Percentiles rank a stretch among this genome's conserved stretches.
Evolutionary conservation across 768 basidiomycete species (phyloP).

Genomic region (Tylopilus rubrobrunneus): DNA sequence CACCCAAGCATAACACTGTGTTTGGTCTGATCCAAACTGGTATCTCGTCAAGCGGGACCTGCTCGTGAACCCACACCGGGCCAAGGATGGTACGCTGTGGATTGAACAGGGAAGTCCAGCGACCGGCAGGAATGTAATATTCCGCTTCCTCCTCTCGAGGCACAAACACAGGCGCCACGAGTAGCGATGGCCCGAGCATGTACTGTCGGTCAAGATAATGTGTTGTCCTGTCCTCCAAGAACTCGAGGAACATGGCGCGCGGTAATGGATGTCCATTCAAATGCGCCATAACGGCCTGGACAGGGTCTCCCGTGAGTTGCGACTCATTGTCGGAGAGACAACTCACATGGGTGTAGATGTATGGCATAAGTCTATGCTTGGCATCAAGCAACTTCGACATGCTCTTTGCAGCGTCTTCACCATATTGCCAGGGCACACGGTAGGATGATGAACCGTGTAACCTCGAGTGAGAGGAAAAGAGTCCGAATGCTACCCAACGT

Average conservation of each 20-base stretch:
- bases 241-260: conserved; percentile 67
- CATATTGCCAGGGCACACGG: conserved; percentile 75
- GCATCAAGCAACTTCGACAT: conserved; percentile 60
- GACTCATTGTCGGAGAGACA: neutral
- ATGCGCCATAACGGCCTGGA: conserved; percentile 37
- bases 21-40: conserved; percentile 65
- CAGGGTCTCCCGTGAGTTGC: neutral
- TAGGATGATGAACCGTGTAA: conserved; percentile 72
- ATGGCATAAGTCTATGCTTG: conserved; percentile 74
- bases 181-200: conserved; percentile 54
- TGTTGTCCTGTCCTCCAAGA: conserved; percentile 53
- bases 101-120: conserved; percentile 60
- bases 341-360: conserved; percentile 54
- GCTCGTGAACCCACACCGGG: conserved; percentile 58
- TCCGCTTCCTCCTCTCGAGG: conserved; percentile 29
- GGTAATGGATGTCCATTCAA: conserved; percentile 52
- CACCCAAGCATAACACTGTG: conserved; percentile 40
- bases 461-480: conserved; percentile 74
- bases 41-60: conserved; percentile 59
- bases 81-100: conserved; percentile 51
- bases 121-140: conserved; percentile 58
- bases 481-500: conserved; percentile 73
- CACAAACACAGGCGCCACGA: conserved; percentile 61
- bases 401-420: conserved; percentile 61
- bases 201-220: conserved; percentile 60